phyloP scores from a whole-genome alignment of 2,329 filamentous ascomycete genomes.

The Pezicula neosporulosa region DNA sequence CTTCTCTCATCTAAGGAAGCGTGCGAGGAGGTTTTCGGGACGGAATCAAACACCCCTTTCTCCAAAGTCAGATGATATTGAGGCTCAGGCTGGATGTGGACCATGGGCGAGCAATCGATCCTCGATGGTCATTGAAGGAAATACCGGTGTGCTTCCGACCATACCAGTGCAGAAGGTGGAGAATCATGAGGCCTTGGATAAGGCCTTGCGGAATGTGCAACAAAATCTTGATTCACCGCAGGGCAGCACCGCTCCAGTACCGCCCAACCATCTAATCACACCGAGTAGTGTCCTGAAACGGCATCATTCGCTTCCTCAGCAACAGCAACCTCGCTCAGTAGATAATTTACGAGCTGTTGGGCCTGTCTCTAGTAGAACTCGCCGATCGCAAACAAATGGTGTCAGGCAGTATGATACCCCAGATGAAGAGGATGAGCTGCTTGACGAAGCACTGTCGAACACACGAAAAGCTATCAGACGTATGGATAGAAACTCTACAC shows the following conservation, averaged over 20 bases:
- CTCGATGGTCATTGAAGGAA: slow-evolving; percentile 70
- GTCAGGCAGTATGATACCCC: slow-evolving; percentile 88
- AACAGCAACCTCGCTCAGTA: slow-evolving; percentile 49
- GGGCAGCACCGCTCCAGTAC: slow-evolving; percentile 36
- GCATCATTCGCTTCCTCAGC: slow-evolving; percentile 62
- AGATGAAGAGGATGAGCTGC: slow-evolving; percentile 92
- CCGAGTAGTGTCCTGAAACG: slow-evolving; percentile 55
- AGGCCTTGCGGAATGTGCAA: slow-evolving; percentile 52
- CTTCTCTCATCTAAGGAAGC: slow-evolving; percentile 94
- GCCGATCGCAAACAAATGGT: slow-evolving; percentile 71
- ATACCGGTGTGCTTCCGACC: slow-evolving; percentile 31
- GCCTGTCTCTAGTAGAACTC: slow-evolving; percentile 75
- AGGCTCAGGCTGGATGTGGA: slow-evolving; percentile 87
- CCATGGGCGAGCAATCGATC: slow-evolving; percentile 86
- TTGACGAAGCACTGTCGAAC: slow-evolving; percentile 82
- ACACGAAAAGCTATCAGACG: slow-evolving; percentile 72
- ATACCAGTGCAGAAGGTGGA: slow-evolving; percentile 48
- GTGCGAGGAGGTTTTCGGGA: slow-evolving; percentile 87
- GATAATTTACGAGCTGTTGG: slow-evolving; percentile 56
- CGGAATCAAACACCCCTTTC: slow-evolving; percentile 80
- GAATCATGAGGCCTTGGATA: slow-evolving; percentile 58
- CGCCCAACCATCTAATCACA: slow-evolving; percentile 48
- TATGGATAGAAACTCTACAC: slow-evolving; percentile 46
- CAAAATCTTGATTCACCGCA: slow-evolving; percentile 42
- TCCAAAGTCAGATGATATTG: slow-evolving; percentile 78